Evolutionary conservation across 2,329 filamentous ascomycete species (phyloP).

Genomic region (Botrytis squamosa): DNA sequence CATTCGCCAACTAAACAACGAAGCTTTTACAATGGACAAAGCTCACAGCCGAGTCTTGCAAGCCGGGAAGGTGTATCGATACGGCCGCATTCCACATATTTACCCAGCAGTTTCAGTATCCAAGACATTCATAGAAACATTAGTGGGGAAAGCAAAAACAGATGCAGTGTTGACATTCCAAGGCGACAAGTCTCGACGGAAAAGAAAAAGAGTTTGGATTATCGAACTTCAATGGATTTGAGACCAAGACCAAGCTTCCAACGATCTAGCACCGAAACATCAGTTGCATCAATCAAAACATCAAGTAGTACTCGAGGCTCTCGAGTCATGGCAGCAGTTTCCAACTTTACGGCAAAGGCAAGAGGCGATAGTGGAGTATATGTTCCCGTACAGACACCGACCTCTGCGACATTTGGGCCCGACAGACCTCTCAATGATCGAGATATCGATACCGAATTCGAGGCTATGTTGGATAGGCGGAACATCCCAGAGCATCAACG

Average conservation of each 20-base stretch:
- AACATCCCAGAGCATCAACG: constrained; percentile 94
- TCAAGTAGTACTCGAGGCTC: constrained; percentile 47
- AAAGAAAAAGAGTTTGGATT: constrained; percentile 17
- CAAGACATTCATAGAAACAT: constrained; percentile 38
- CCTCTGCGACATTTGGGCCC: constrained; percentile 25
- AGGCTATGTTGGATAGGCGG: constrained; percentile 72
- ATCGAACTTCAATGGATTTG: constrained; percentile 12
- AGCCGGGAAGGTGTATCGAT: constrained; percentile 29
- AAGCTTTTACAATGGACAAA: constrained; percentile 34
- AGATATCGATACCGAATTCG: constrained; percentile 57
- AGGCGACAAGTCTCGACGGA: constrained; percentile 30
- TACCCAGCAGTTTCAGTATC: constrained; percentile 39
- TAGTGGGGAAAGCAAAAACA: constrained; percentile 32
- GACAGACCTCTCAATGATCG: constrained; percentile 46
- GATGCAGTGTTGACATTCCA: constrained; percentile 34
- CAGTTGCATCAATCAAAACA: constrained; percentile 38
- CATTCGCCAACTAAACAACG: constrained; percentile 37
- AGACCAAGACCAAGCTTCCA: constrained; percentile 32
- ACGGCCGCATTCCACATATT: constrained; percentile 37
- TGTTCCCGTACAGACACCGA: constrained; percentile 32
- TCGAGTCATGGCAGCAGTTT: constrained; percentile 64
- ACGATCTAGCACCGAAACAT: constrained; percentile 30
- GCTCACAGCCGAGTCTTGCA: constrained; percentile 33
- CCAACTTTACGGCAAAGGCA: constrained; percentile 56
- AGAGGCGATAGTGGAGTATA: constrained; percentile 33